Evolutionary conservation across 768 basidiomycete genomes (phyloP).

Genomic region (Gloeopeniophorella convolvens): DNA sequence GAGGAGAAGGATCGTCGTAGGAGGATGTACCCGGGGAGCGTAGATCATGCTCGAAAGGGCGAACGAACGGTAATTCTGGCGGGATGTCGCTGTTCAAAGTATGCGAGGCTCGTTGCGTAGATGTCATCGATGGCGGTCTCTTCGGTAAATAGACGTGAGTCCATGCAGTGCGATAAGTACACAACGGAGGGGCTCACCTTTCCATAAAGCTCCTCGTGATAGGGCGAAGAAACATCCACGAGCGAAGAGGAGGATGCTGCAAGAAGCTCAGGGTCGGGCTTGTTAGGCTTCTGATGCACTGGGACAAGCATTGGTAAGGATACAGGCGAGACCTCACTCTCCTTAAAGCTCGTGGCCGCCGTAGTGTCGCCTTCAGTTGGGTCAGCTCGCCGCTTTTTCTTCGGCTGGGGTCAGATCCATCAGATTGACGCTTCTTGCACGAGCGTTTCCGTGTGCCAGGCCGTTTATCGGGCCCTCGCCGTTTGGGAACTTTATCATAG

Average conservation of each 20-base stretch:
- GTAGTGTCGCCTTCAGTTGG: constrained; percentile 8
- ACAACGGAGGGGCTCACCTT: constrained; percentile 8
- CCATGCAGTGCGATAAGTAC: background rate
- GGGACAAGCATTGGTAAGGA: constrained; percentile 8
- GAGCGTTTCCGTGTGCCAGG: constrained; percentile 79
- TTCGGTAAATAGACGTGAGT: constrained; percentile 3
- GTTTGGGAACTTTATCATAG: constrained; percentile 75
- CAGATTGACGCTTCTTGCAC: constrained; percentile 71
- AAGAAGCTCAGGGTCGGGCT: constrained; percentile 6
- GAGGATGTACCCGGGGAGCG: constrained; percentile 11
- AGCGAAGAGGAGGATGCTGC: constrained; percentile 4
- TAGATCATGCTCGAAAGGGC: constrained; percentile 21
- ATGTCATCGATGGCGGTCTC: constrained; percentile 13
- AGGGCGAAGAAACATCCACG: background rate
- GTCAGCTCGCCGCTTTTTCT: constrained; percentile 31
- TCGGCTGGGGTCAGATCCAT: constrained; percentile 37
- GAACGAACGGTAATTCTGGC: constrained; percentile 26
- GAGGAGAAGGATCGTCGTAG: constrained; percentile 9
- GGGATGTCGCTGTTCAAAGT: constrained; percentile 17
- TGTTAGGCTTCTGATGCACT: constrained; percentile 1
- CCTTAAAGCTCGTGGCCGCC: constrained; percentile 3
- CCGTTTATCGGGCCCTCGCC: constrained; percentile 80
- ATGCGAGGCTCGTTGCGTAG: constrained; percentile 7
- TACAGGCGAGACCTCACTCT: constrained; percentile 12
- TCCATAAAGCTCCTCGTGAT: constrained; percentile 15